Evolutionary conservation across 495 filamentous ascomycete species (phyloP).

Genomic region (Gamarada debralockiae): DNA sequence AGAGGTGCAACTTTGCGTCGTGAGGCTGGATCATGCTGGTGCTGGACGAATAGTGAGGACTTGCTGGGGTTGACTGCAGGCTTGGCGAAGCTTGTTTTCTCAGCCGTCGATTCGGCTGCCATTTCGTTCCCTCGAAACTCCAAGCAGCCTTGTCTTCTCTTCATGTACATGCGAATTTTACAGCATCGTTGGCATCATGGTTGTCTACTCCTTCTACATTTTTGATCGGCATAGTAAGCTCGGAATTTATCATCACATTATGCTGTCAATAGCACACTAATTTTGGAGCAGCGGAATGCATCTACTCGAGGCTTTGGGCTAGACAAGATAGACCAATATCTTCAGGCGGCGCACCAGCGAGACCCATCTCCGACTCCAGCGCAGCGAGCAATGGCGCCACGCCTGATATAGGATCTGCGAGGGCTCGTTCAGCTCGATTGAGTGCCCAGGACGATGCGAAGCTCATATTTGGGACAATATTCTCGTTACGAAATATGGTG

Average conservation of each 20-base stretch:
- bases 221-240: conserved; percentile 92
- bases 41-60: background rate
- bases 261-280: conserved; percentile 18
- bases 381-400: conserved; percentile 18
- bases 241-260: background rate
- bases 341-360: background rate
- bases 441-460: conserved; percentile 87
- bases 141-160: conserved; percentile 3
- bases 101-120: background rate
- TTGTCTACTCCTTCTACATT: conserved; percentile 96
- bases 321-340: conserved; percentile 20
- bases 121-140: background rate
- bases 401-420: conserved; percentile 19
- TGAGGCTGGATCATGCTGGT: background rate
- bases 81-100: background rate
- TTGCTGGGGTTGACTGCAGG: no score
- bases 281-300: conserved; percentile 76
- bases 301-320: conserved; percentile 83
- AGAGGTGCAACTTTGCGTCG: background rate
- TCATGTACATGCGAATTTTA: background rate
- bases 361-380: conserved; percentile 21
- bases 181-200: conserved; percentile 51
- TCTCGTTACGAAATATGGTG: conserved; percentile 95
- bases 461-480: conserved; percentile 93
- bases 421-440: conserved; percentile 37